phyloP scores from a whole-genome alignment of 305 asterid species.

The Ajuga reptans region DNA sequence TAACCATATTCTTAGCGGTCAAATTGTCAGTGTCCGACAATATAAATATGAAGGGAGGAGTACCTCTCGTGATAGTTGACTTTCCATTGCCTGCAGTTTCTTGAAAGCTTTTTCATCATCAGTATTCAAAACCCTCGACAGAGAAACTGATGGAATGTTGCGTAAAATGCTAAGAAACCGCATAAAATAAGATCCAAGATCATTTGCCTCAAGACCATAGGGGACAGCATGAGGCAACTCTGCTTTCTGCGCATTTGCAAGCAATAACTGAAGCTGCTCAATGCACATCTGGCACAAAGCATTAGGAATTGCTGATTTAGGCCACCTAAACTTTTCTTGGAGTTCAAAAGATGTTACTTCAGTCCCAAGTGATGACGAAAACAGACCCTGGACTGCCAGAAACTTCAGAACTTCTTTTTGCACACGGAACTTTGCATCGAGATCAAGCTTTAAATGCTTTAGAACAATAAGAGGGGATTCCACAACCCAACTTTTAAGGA shows the following conservation, averaged over 20 bases:
- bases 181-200: conserved; percentile 85
- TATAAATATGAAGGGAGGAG: background rate
- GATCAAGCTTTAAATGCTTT: conserved; percentile 65
- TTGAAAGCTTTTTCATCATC: conserved; percentile 79
- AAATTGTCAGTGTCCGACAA: background rate
- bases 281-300: conserved; percentile 74
- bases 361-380: conserved; percentile 85
- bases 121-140: conserved; percentile 50
- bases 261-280: conserved; percentile 77
- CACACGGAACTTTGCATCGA: conserved; percentile 58
- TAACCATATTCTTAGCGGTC: background rate
- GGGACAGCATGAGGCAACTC: conserved; percentile 50
- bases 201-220: conserved; percentile 59
- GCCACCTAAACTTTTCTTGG: conserved; percentile 87
- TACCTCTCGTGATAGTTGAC: conserved; percentile 75
- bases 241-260: conserved; percentile 72
- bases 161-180: conserved; percentile 56
- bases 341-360: conserved; percentile 95
- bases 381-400: conserved; percentile 90
- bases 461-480: conserved; percentile 64
- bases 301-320: conserved; percentile 63
- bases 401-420: conserved; percentile 84
- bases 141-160: conserved; percentile 90
- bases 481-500: conserved; percentile 72
- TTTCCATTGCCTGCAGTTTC: conserved; percentile 64